Evolutionary conservation across 768 basidiomycete species (phyloP).

Genomic region (Hydnomerulius pinastri): DNA sequence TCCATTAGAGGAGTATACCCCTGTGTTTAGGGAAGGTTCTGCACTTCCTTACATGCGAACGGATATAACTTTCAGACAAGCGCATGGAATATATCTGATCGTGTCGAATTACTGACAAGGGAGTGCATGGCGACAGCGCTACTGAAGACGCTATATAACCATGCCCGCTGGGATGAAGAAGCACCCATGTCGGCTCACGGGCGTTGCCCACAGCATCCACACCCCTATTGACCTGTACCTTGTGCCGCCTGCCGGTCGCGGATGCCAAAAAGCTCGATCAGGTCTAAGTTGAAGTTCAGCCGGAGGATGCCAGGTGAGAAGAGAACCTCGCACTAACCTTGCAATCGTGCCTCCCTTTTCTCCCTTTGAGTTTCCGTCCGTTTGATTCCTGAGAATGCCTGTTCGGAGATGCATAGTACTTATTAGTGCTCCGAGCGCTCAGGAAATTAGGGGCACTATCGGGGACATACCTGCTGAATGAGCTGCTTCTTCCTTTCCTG

Average conservation of each 20-base stretch:
- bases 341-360: constrained; percentile 77
- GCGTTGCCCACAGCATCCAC: neutral
- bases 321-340: constrained; percentile 49
- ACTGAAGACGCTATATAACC: no score
- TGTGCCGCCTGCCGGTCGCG: constrained; percentile 26
- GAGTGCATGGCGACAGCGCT: no score
- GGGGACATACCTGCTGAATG: constrained; percentile 62
- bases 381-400: constrained; percentile 88
- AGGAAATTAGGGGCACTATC: neutral
- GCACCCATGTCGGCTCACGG: no score
- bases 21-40: neutral
- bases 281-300: constrained; percentile 41
- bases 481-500: constrained; percentile 83
- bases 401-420: neutral
- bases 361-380: constrained; percentile 72
- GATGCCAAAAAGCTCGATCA: constrained; percentile 58
- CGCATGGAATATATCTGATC: no score
- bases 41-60: neutral
- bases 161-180: no score
- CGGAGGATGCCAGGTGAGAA: neutral
- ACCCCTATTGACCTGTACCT: neutral
- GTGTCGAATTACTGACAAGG: no score
- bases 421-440: neutral
- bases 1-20: neutral
- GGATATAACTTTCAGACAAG: no score